Conservation (phyloP, 805 yeast genomes). For the Teunomyces tritomae region DNA sequence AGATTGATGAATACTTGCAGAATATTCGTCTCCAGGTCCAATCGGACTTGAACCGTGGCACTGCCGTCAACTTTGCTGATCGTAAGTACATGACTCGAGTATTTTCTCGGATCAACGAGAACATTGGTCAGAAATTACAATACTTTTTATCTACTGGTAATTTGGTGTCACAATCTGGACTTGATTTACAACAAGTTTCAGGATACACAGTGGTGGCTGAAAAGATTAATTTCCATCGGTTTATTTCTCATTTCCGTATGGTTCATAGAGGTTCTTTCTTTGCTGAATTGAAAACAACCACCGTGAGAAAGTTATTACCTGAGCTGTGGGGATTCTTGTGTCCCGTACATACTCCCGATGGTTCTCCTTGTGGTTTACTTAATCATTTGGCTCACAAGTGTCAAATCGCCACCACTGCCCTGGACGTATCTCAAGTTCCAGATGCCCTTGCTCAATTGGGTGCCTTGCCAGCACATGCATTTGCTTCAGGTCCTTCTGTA, state of each 20-base stretch:
- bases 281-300: constrained; percentile 95
- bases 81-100: constrained; percentile 79
- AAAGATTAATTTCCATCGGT: constrained; percentile 94
- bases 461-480: constrained; percentile 73
- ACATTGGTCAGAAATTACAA: constrained; percentile 91
- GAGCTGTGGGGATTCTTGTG: constrained; percentile 99
- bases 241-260: constrained; percentile 98
- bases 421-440: constrained; percentile 75
- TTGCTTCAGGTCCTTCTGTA: constrained; percentile 82
- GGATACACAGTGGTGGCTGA: constrained; percentile 99
- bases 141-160: constrained; percentile 97
- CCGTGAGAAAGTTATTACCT: constrained; percentile 93
- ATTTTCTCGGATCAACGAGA: constrained; percentile 78
- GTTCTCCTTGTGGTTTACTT: constrained; percentile 97
- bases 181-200: constrained; percentile 95
- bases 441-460: constrained; percentile 67
- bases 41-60: constrained; percentile 75
- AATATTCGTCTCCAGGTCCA: constrained; percentile 70
- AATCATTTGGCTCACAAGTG: constrained; percentile 97
- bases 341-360: constrained; percentile 99
- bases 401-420: constrained; percentile 70
- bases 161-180: constrained; percentile 92
- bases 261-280: constrained; percentile 99
- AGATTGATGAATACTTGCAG: constrained; percentile 87
- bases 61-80: constrained; percentile 79